Evolutionary conservation across 1,139 yeast genomes (phyloP), one percentile per base, ranked within the genome.

Genomic region (Diutina catenulata): DNA sequence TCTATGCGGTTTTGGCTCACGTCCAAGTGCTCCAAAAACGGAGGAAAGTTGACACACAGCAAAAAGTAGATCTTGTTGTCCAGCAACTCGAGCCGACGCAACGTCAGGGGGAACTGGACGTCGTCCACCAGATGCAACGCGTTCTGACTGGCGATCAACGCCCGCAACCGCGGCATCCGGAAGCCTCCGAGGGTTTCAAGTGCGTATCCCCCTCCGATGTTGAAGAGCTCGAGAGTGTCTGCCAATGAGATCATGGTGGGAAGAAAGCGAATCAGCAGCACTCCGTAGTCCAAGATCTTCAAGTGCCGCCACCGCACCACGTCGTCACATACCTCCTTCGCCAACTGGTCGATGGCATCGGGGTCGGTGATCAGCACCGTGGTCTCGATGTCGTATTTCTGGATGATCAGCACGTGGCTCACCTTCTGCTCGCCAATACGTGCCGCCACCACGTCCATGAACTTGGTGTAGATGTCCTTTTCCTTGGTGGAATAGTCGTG

Each of bases 1-100:
- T 67, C 73, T 16, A 67, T 58, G 45, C 70, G 47, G 45, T 67
- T 67, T 37, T 60, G 61, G 5, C 70, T 63, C 6, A 65, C 45
- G 43, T 66, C 68, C 36, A 67, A 52, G 28, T 50, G 49, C 33
- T 50, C 49, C 20, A 67, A 49, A 20, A 47, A 43, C 2, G 49
- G 42, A 0, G 72, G 72, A 37, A 67, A 60, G 29, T 62, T 67
- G n/a, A 56, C 66, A 41, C 59, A 58, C 43, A 61, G 60, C 38
- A 67, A 48, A 42, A 64, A 65, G 43, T 64, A 65, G 11, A 67
- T 54, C 42, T 59, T 62, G 45, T 67, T 67, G 35, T 62, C 67
- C 20, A 51, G 52, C 37, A 67, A 48, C 28, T 61, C 59, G 24
- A 67, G 50, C 19, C 55, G 47, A 40, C 62, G 58, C 28, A 67